Percentiles rank a stretch among this genome's conserved stretches.
Evolutionary conservation across 2,329 filamentous ascomycete genomes (phyloP).

Genomic region (Thyridium curvatum): DNA sequence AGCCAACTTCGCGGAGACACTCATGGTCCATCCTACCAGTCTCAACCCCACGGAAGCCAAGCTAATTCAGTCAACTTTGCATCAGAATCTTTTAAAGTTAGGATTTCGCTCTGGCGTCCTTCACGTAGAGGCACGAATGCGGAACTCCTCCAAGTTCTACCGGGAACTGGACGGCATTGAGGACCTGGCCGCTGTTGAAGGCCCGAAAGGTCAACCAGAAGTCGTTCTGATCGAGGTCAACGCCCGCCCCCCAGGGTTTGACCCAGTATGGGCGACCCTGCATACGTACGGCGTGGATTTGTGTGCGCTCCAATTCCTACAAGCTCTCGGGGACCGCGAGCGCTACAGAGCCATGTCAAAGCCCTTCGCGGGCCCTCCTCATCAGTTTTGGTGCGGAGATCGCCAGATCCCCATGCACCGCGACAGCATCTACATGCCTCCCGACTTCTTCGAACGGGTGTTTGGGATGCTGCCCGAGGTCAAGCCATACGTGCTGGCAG

Average conservation of each 20-base stretch:
- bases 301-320: slow-evolving; percentile 17
- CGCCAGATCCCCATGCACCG: too few species aligned
- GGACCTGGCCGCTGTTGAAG: slow-evolving; percentile 4
- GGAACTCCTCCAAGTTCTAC: slow-evolving; percentile 16
- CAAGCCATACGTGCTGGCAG: too few species aligned
- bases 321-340: slow-evolving; percentile 10
- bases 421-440: too few species aligned
- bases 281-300: slow-evolving; percentile 22
- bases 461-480: too few species aligned
- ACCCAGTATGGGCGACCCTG: slow-evolving; percentile 12
- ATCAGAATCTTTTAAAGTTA: slow-evolving; percentile 10
- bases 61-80: slow-evolving; percentile 12
- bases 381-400: too few species aligned
- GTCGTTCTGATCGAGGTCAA: slow-evolving; percentile 22
- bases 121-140: slow-evolving; percentile 20
- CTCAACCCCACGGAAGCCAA: slow-evolving; percentile 13
- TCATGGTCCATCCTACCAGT: slow-evolving; percentile 14
- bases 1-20: slow-evolving; percentile 18
- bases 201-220: not conserved
- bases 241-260: slow-evolving; percentile 18
- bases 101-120: slow-evolving; percentile 20
- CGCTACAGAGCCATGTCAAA: slow-evolving; percentile 11
- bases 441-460: too few species aligned
- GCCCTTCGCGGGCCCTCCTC: slow-evolving; percentile 9
- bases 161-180: slow-evolving; percentile 9